Base-by-base conservation (phyloP, 2,329 filamentous ascomycete species). In the Aspergillus novofumigatus region DNA sequence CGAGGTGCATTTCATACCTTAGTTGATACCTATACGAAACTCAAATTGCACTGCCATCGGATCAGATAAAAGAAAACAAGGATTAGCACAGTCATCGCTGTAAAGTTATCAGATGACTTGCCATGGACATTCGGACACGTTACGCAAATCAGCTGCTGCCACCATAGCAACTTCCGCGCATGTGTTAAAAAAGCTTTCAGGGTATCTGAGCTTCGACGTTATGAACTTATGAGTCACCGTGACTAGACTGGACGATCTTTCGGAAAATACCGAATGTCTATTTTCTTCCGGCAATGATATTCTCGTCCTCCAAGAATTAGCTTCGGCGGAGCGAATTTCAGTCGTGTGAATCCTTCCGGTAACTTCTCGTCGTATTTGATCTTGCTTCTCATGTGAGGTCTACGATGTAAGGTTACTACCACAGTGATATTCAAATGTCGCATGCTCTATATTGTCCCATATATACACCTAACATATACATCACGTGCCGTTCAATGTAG, bases 391-490 rank as follows among this genome's bases (percentile, higher is more conserved):
- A 47, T 25, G 2, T 11, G 44, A 23, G 21, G 32, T 38, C 32
- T 38, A 14, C 14, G 32, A 38, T 38, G 32, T 17, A 3, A 3
- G 5, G 14, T 17, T 14, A 38, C 32, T 3, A 7, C 5, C 14
- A 38, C 14, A 17, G 32, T n/a, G 6, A n/a, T 17, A 17, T 11
- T 14, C 23, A 6, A 47, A 26, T 11, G 26, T 47, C 10, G 44
- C 10, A 1, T 21, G 44, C 21, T 47, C 21, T 47, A 47, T 47
- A 25, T 23, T 14, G 10, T 3, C 25, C 3, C 44, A 26, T 26
- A 25, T 26, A 47, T 47, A 59, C 55, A 53, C 51, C 54, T 11
- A 29, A 49, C 54, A 56, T 54, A 59, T 61, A 51, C 52, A 61
- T 53, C 25, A n/a, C 42, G 53, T 28, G 42, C 38, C 26, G 51